phyloP scores from a whole-genome alignment of 2,329 filamentous ascomycete species.

The Talaromyces sp. region DNA sequence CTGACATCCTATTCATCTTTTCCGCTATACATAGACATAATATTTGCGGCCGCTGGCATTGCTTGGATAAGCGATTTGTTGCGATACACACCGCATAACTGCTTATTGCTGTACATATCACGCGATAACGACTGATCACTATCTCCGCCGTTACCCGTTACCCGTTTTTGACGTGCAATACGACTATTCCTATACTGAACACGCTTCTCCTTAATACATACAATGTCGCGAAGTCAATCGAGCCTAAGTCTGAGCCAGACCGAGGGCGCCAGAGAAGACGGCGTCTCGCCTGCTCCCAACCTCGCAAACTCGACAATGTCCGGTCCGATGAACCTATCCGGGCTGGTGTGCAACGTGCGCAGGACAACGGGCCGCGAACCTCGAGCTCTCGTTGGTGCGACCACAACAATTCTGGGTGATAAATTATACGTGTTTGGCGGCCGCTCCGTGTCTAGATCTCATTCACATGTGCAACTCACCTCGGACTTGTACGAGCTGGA shows the following conservation, averaged over 20 bases:
- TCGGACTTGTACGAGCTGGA: slow-evolving; percentile 92
- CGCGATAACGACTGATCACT: background rate
- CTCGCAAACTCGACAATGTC: slow-evolving; percentile 29
- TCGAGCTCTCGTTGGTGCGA: slow-evolving; percentile 86
- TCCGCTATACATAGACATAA: background rate
- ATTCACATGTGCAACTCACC: slow-evolving; percentile 78
- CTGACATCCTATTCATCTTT: background rate
- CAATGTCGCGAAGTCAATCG: slow-evolving; percentile 36
- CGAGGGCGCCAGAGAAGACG: slow-evolving; percentile 33
- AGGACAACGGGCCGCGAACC: slow-evolving; percentile 89
- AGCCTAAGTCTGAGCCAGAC: slow-evolving; percentile 37
- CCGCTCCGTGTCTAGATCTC: slow-evolving; percentile 76
- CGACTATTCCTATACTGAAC: background rate
- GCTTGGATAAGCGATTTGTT: background rate
- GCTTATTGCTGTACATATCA: background rate
- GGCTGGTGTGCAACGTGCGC: slow-evolving; percentile 66
- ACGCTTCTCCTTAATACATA: background rate
- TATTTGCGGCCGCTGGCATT: background rate
- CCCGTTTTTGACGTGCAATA: background rate
- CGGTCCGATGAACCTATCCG: slow-evolving; percentile 60
- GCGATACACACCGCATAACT: background rate
- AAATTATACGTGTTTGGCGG: slow-evolving; percentile 97
- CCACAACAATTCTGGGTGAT: slow-evolving; percentile 90
- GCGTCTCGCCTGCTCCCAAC: slow-evolving; percentile 23
- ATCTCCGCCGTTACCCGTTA: background rate